Conservation (phyloP, 345 rosid genomes). For the Lenwebbia sp. region DNA sequence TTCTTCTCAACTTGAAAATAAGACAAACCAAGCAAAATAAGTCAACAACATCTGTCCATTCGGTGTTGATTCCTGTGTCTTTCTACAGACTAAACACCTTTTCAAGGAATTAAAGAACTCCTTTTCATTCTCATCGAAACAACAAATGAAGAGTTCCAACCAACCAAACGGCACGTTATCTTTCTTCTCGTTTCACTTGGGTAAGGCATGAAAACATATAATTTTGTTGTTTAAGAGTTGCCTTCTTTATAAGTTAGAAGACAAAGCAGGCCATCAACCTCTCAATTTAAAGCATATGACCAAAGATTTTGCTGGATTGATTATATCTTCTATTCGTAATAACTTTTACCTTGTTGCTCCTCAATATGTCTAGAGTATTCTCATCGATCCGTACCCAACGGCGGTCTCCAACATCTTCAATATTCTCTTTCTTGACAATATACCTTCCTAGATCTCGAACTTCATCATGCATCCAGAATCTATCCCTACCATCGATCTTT, state of each 20-base stretch:
- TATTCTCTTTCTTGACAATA: background rate
- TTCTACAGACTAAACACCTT: background rate
- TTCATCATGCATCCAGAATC: background rate
- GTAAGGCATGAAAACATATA: background rate
- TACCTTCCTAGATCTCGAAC: background rate
- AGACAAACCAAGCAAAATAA: background rate
- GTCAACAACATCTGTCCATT: background rate
- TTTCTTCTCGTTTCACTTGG: background rate
- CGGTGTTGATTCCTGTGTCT: background rate
- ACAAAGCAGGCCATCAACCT: background rate
- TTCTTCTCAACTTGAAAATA: background rate
- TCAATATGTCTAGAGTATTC: background rate
- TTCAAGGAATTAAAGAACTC: background rate
- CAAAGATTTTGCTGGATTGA: background rate
- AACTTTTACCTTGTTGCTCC: background rate
- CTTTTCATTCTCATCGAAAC: background rate
- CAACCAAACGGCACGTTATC: background rate
- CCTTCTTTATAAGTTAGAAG: background rate
- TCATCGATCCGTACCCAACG: background rate
- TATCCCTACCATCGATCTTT: background rate
- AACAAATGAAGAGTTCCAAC: background rate
- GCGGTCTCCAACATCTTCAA: background rate
- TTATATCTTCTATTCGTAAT: background rate
- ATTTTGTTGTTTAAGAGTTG: background rate
- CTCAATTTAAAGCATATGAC: background rate